These are phyloP conservation scores for Solanum infundibuliforme DNA, from an alignment of 257 asterid species.

Conservation along the genomic window DNA sequence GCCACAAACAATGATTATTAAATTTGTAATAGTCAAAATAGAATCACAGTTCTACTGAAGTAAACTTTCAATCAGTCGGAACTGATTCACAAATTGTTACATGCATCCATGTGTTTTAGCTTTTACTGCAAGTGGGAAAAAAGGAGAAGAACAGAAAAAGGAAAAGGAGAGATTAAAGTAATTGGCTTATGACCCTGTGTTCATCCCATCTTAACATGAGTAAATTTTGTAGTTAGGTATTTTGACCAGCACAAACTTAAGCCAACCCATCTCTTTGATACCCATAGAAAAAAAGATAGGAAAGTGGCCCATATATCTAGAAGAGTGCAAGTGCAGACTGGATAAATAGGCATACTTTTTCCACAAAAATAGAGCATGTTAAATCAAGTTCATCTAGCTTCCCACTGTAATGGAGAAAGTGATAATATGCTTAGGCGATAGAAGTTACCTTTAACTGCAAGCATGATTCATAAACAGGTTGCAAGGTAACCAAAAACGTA, in stretches of 20 bases:
- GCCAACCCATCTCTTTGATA: background rate
- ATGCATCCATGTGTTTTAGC: background rate
- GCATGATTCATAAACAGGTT: conserved; percentile 74
- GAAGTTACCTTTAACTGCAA: conserved; percentile 57
- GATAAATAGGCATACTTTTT: background rate
- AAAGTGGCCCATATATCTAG: background rate
- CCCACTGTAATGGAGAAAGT: background rate
- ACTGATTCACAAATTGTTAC: background rate
- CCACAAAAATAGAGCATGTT: background rate
- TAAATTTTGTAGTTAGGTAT: background rate
- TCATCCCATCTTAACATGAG: background rate
- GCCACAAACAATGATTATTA: background rate
- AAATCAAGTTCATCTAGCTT: background rate
- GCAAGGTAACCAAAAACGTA: conserved; percentile 77
- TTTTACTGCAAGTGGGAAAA: background rate
- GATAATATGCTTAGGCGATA: background rate
- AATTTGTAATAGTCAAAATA: background rate
- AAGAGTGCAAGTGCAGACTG: background rate
- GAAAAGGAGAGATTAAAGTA: background rate
- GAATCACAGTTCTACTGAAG: background rate
- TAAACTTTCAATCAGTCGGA: background rate
- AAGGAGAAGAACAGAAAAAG: background rate
- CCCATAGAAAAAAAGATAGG: background rate
- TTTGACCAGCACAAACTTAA: background rate
- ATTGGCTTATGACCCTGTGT: background rate